phyloP scores from a whole-genome alignment of 306 rosid genomes.

The Glycine latifolia region DNA sequence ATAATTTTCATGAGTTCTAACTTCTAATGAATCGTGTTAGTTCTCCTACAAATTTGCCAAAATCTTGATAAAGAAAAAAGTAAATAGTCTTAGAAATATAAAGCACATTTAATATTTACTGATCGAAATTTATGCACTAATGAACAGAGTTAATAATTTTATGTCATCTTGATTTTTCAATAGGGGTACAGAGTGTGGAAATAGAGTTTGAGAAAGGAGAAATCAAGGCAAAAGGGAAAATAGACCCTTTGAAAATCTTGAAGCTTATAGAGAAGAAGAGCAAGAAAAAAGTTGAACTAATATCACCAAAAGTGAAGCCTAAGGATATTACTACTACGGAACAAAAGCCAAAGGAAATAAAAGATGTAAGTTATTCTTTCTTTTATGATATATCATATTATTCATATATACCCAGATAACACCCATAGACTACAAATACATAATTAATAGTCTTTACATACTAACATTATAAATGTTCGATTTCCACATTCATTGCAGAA shows the following conservation, averaged over 20 bases:
- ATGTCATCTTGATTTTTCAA: neutral
- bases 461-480: neutral
- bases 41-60: neutral
- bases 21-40: too few relatives aligned
- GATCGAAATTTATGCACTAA: neutral
- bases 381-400: neutral
- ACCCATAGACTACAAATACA: neutral
- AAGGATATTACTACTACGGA: constrained; percentile 45
- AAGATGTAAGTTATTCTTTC: constrained; percentile 50
- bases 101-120: too few relatives aligned
- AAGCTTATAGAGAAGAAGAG: constrained; percentile 64
- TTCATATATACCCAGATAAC: neutral
- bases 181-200: constrained; percentile 80
- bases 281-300: constrained; percentile 70
- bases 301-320: constrained; percentile 77
- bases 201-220: constrained; percentile 70
- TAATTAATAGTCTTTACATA: neutral
- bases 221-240: constrained; percentile 68
- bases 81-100: too few relatives aligned
- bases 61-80: too few relatives aligned
- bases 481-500: neutral
- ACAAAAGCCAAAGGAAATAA: constrained; percentile 62
- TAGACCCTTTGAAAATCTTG: constrained; percentile 68
- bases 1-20: neutral
- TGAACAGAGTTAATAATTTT: neutral